Percentiles rank a stretch among this genome's conserved stretches.
Conservation (phyloP, 2,329 filamentous ascomycete genomes). For the Ceratocystis papillata region DNA sequence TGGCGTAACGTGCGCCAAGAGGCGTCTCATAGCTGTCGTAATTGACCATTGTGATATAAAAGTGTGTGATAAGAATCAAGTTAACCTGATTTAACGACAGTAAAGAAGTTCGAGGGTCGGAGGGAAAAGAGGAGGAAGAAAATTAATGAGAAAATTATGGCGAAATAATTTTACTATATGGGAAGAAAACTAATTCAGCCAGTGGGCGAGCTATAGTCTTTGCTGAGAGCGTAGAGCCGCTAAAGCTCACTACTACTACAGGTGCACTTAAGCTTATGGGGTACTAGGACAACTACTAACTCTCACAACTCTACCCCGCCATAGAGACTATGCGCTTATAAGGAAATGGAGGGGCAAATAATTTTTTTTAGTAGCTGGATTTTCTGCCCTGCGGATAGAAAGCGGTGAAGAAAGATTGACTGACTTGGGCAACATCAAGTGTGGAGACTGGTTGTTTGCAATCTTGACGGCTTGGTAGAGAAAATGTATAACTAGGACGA, state of each 20-base stretch:
- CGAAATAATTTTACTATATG: conserved; percentile 7
- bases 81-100: conserved; percentile 9
- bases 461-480: no score
- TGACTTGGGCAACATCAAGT: no score
- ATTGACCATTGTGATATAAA: conserved; percentile 24
- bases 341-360: conserved; percentile 9
- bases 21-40: conserved; percentile 49
- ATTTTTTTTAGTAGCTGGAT: background rate
- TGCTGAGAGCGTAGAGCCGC: background rate
- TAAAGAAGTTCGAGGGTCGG: background rate
- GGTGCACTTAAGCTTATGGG: no score
- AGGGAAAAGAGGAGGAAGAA: conserved; percentile 9
- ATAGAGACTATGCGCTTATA: background rate
- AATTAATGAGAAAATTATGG: background rate
- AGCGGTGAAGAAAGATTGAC: background rate
- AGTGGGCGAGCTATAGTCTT: background rate
- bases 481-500: no score
- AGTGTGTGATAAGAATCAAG: background rate
- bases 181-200: background rate
- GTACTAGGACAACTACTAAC: no score
- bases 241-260: background rate
- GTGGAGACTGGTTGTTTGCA: no score
- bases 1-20: conserved; percentile 62
- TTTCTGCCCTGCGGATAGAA: background rate
- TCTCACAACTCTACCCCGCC: background rate